A percentile compares a stretch with the other conserved stretches of the same genome.
phyloP scores from a whole-genome alignment of 2,329 filamentous ascomycete genomes.

The Coniochaeta ligniaria region DNA sequence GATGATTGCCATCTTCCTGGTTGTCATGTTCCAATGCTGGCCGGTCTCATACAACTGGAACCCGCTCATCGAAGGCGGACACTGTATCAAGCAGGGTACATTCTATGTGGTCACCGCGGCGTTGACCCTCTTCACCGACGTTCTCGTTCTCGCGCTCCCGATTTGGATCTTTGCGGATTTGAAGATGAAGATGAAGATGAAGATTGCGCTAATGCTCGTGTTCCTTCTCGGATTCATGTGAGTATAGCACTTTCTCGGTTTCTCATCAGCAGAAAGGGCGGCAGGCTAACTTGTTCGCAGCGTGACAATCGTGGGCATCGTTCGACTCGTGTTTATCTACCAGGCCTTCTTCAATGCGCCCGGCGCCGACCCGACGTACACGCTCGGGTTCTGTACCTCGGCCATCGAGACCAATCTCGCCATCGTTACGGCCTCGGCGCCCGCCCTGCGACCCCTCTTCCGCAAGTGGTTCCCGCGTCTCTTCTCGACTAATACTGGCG shows the following conservation, averaged over 20 bases:
- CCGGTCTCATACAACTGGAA: constrained; percentile 14
- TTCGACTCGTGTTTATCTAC: constrained; percentile 23
- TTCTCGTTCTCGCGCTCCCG: constrained; percentile 25
- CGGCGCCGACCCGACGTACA: constrained; percentile 17
- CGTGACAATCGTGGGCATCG: constrained; percentile 22
- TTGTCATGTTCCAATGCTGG: constrained; percentile 24
- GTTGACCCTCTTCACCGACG: constrained; percentile 24
- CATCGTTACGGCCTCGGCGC: constrained; percentile 27
- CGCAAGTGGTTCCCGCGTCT: constrained; percentile 24
- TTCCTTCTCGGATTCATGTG: constrained; percentile 30
- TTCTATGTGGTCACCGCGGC: constrained; percentile 17
- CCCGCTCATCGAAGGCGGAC: background rate
- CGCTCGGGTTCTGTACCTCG: constrained; percentile 23
- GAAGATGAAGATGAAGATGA: constrained; percentile 28
- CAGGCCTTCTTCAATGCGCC: constrained; percentile 14
- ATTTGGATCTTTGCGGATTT: constrained; percentile 32
- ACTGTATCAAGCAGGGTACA: constrained; percentile 17
- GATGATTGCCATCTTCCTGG: constrained; percentile 20
- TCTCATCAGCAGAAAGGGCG: background rate
- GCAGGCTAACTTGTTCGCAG: constrained; percentile 10
- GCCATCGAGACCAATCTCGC: constrained; percentile 28
- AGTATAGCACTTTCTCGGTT: constrained; percentile 10
- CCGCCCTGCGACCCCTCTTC: constrained; percentile 26
- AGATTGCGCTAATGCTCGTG: constrained; percentile 29
- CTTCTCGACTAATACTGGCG: constrained; percentile 13